Percentiles rank a stretch among this genome's conserved stretches.
Evolutionary conservation across 176 grass and related monocot species (phyloP).

Genomic region (Tuctoria greenei): DNA sequence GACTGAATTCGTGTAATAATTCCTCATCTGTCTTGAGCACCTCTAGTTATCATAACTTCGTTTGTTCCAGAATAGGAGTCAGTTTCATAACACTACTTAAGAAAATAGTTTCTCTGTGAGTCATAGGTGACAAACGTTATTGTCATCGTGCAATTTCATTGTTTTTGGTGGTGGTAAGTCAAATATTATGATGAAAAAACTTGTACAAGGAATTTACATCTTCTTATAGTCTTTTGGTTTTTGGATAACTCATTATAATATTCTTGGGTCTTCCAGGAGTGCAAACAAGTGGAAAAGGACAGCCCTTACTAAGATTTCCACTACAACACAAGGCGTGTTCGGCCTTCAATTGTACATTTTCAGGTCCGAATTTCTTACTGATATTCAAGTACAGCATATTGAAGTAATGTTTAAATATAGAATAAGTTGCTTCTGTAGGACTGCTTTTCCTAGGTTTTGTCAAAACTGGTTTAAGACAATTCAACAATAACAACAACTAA

Average conservation of each 20-base stretch:
- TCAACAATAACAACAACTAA: too few species aligned
- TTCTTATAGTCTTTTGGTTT: neutral
- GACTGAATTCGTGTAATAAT: too few species aligned
- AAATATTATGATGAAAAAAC: neutral
- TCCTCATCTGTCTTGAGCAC: too few species aligned
- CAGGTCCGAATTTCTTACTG: constrained; percentile 55
- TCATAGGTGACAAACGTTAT: neutral
- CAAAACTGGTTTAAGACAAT: neutral
- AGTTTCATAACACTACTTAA: too few species aligned
- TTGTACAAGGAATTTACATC: neutral
- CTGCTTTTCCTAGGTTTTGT: neutral
- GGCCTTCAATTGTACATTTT: constrained; percentile 83
- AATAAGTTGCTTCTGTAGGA: too few species aligned
- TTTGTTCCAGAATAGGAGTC: too few species aligned
- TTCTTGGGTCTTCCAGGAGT: constrained; percentile 47
- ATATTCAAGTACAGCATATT: neutral
- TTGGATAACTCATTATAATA: constrained; percentile 1
- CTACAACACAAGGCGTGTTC: constrained; percentile 73
- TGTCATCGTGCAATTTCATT: neutral
- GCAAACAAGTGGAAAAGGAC: constrained; percentile 55
- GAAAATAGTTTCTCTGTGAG: too few species aligned
- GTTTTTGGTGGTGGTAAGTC: neutral
- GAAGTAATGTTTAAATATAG: neutral
- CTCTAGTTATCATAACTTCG: too few species aligned
- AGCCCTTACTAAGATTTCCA: constrained; percentile 83